phyloP scores from a whole-genome alignment of 495 filamentous ascomycete species.

The Mytilinidion resinicola region DNA sequence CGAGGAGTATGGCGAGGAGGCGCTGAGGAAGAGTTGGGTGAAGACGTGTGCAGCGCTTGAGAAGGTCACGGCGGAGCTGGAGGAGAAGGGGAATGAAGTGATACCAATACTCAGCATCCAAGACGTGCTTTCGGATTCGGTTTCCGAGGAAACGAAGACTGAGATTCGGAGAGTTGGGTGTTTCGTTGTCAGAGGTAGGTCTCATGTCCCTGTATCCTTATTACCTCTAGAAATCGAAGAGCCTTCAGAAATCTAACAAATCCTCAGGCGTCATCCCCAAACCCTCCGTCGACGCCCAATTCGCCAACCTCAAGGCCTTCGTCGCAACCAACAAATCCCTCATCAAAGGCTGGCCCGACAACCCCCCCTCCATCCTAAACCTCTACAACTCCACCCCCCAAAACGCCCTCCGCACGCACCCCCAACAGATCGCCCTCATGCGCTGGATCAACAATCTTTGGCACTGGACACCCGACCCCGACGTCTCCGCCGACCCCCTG shows the following conservation, averaged over 20 bases:
- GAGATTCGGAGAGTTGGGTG: too few relatives aligned
- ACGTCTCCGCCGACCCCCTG: conserved; percentile 14
- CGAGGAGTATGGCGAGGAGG: conserved; percentile 16
- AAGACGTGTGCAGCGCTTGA: background rate
- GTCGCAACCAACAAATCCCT: conserved; percentile 6
- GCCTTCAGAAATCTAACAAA: too few relatives aligned
- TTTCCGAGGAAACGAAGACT: background rate
- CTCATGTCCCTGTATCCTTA: too few relatives aligned
- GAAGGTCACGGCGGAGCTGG: too few relatives aligned
- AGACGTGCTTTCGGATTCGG: background rate
- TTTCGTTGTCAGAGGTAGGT: too few relatives aligned
- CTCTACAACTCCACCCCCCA: conserved; percentile 26
- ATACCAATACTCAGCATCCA: background rate
- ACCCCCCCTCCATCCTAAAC: conserved; percentile 18
- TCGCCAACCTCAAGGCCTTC: background rate
- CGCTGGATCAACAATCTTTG: conserved; percentile 14
- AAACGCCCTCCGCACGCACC: conserved; percentile 19
- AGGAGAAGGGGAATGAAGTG: background rate
- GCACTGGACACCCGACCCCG: conserved; percentile 1
- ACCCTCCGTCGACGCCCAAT: background rate
- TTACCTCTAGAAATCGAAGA: too few relatives aligned
- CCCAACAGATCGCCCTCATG: conserved; percentile 21
- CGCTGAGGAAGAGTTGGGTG: conserved; percentile 13
- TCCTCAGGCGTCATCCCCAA: too few relatives aligned
- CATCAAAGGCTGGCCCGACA: conserved; percentile 23